Base-by-base conservation (phyloP, 2,329 filamentous ascomycete genomes). In the Thelonectria discophora region DNA sequence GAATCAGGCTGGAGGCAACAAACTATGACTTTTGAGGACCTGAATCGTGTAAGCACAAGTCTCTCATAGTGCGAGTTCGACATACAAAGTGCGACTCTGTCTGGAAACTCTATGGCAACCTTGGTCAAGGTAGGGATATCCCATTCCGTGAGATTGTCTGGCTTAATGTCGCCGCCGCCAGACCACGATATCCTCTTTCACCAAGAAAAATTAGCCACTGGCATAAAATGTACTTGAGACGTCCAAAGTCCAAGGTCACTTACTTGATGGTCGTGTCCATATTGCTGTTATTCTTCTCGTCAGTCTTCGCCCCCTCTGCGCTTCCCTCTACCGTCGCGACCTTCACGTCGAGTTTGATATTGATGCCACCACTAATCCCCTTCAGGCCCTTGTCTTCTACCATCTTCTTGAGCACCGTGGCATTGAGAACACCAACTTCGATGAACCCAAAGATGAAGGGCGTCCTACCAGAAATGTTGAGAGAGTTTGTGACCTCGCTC, bases 391-490 rank as follows among this genome's bases (percentile, higher is more conserved):
- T 47, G 9, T 51, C 34, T 24, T 54, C 49, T 5, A 43, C 43
- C 5, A 52, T 21, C 10, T 47, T 55, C 17, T 34, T 37, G 17
- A 39, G 24, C 37, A 64, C 48, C 2, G 43, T 21, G 13, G 58
- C 58, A 47, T 51, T 45, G 15, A 64, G 62, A n/a, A 62, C 55
- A 6, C 59, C 58, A 1, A 64, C 65, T 32, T 62, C 55, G 4
- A 64, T 34, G 40, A 64, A 64, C 2, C 62, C 62, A 13, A 65
- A 67, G 43, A 69, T 68, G 51, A 63, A 69, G 60, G 17, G 18
- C 15, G 9, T 50, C 50, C 13, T 1, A 60, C 60, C 56, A 9
- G 32, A 60, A 17, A 63, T 56, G 37, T 63, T 53, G 1, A 63
- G 37, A 1, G 54, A 55, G 6, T 60, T 40, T 3, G 51, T 51